phyloP scores from a whole-genome alignment of 352 stramenopile species.

The Paralagenidium karlingii region DNA sequence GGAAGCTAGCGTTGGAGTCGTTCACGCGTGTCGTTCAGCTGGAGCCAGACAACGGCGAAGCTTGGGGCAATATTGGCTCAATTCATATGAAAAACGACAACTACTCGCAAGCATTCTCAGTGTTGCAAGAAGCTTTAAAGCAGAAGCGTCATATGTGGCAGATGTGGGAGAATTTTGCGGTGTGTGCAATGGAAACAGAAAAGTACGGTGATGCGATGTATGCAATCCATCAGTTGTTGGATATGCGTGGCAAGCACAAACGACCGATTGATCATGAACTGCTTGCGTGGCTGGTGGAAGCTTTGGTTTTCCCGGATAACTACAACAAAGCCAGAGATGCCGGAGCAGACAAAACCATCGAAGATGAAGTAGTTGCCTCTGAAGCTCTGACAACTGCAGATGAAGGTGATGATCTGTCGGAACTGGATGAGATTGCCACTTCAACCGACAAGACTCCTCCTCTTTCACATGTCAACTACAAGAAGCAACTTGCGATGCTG shows the following conservation, averaged over 20 bases:
- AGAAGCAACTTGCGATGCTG: constrained; percentile 63
- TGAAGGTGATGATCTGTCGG: constrained; percentile 33
- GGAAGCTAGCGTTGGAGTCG: constrained; percentile 70
- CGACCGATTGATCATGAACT: constrained; percentile 59
- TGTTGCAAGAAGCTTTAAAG: constrained; percentile 78
- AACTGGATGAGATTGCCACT: constrained; percentile 27
- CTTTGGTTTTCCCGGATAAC: constrained; percentile 50
- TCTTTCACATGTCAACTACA: constrained; percentile 46
- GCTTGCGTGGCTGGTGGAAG: constrained; percentile 71
- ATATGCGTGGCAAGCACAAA: constrained; percentile 74
- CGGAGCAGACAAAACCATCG: constrained; percentile 6
- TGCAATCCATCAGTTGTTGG: constrained; percentile 71
- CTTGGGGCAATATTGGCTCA: constrained; percentile 53
- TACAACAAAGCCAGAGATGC: constrained; percentile 13
- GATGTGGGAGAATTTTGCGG: constrained; percentile 86
- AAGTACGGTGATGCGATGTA: constrained; percentile 74
- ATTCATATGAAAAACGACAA: constrained; percentile 81
- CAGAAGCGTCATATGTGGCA: constrained; percentile 86
- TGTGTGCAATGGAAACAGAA: constrained; percentile 66
- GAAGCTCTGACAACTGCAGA: constrained; percentile 9
- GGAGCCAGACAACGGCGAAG: constrained; percentile 81
- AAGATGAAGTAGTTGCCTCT: constrained; percentile 9
- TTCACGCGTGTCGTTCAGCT: constrained; percentile 92
- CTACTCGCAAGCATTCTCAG: constrained; percentile 66
- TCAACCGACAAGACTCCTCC: constrained; percentile 32